Evolutionary conservation across 768 basidiomycete species (phyloP).

Genomic region (Amanita inopinata): DNA sequence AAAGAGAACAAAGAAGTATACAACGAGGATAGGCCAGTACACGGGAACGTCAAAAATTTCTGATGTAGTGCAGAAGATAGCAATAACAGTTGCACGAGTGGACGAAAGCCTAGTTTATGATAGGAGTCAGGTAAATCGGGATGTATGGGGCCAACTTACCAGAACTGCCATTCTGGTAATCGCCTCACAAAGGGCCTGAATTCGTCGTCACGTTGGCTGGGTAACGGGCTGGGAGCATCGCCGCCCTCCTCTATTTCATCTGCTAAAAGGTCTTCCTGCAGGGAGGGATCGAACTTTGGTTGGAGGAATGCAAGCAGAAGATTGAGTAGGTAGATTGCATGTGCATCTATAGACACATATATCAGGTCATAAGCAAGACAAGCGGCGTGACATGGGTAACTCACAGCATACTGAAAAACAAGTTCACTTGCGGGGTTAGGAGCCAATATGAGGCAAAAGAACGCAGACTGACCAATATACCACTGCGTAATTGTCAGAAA

Average conservation of each 20-base stretch:
- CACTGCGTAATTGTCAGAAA: slow-evolving; percentile 40
- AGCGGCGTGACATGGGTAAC: slow-evolving; percentile 20
- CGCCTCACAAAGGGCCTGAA: slow-evolving; percentile 95
- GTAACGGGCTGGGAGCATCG: slow-evolving; percentile 46
- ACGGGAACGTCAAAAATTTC: slow-evolving; percentile 92
- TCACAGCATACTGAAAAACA: slow-evolving; percentile 52
- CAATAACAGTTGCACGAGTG: slow-evolving; percentile 80
- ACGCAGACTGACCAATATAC: slow-evolving; percentile 72
- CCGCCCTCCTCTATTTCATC: slow-evolving; percentile 95
- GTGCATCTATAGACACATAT: slow-evolving; percentile 48
- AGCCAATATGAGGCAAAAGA: not conserved
- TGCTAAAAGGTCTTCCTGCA: slow-evolving; percentile 87
- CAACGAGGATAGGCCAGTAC: slow-evolving; percentile 96
- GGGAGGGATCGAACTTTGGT: slow-evolving; percentile 94
- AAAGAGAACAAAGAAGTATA: slow-evolving; percentile 95
- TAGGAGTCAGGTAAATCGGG: not conserved
- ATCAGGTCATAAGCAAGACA: slow-evolving; percentile 9
- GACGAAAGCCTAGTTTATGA: slow-evolving; percentile 63
- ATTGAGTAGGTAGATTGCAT: slow-evolving; percentile 93
- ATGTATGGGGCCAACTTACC: slow-evolving; percentile 35
- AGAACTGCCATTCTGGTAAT: slow-evolving; percentile 95
- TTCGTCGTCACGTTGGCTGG: slow-evolving; percentile 77
- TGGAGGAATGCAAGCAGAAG: slow-evolving; percentile 95
- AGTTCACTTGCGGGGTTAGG: slow-evolving; percentile 1
- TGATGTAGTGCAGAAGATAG: slow-evolving; percentile 73